Conservation (phyloP, 2,329 filamentous ascomycete genomes). For the Apiospora aurea region DNA sequence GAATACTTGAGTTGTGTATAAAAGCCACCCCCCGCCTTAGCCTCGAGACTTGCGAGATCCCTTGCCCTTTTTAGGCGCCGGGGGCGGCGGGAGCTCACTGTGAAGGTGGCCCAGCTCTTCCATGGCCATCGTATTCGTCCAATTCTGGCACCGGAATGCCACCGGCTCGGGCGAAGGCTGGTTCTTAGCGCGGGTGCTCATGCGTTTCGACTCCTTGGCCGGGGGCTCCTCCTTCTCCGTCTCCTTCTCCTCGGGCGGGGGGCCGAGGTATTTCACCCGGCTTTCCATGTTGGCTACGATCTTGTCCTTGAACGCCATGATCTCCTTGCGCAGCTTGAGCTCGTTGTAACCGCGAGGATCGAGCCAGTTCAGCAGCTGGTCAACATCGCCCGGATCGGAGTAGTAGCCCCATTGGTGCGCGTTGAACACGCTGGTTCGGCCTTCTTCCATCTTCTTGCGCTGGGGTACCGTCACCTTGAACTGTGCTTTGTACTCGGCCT, state of each 20-base stretch:
- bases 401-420: conserved; percentile 92
- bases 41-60: conserved; percentile 20
- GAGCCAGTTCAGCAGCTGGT: conserved; percentile 84
- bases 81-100: conserved; percentile 60
- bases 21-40: background rate
- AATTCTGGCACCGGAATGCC: conserved; percentile 58
- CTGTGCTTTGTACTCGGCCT: conserved; percentile 76
- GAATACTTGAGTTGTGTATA: background rate
- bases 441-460: conserved; percentile 87
- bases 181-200: conserved; percentile 55
- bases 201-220: conserved; percentile 46
- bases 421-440: conserved; percentile 75
- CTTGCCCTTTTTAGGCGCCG: conserved; percentile 60
- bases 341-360: conserved; percentile 88
- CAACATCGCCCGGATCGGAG: conserved; percentile 79
- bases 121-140: conserved; percentile 64
- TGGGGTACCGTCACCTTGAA: conserved; percentile 86
- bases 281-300: conserved; percentile 73
- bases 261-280: conserved; percentile 74
- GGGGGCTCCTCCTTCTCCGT: conserved; percentile 47
- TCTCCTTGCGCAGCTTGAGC: conserved; percentile 87
- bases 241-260: conserved; percentile 40
- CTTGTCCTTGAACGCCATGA: conserved; percentile 51
- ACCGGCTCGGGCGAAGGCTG: conserved; percentile 55
- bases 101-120: conserved; percentile 66